Percentiles rank a stretch among this genome's conserved stretches.
Evolutionary conservation across 352 stramenopile species (phyloP).

Genomic region (Plasmopara halstedii): DNA sequence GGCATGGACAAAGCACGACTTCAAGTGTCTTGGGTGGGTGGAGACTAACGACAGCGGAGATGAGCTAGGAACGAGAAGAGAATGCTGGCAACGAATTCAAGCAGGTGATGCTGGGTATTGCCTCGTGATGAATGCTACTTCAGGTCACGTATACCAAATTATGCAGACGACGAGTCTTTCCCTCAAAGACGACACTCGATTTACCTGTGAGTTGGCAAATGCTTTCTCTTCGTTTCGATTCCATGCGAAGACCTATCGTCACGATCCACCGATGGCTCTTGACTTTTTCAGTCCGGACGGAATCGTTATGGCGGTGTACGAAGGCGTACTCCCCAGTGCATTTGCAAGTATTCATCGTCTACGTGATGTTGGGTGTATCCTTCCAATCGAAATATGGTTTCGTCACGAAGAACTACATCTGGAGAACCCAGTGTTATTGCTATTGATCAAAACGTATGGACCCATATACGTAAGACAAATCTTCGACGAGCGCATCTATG

Average conservation of each 20-base stretch:
- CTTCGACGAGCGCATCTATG: constrained; percentile 35
- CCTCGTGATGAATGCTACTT: constrained; percentile 45
- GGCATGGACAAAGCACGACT: constrained; percentile 33
- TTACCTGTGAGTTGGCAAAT: constrained; percentile 57
- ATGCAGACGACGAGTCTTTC: constrained; percentile 60
- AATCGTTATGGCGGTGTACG: constrained; percentile 48
- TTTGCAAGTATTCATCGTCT: constrained; percentile 42
- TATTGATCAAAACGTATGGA: constrained; percentile 25
- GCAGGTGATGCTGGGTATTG: constrained; percentile 54
- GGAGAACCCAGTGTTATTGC: constrained; percentile 29
- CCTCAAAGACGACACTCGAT: constrained; percentile 58
- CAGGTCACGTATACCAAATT: constrained; percentile 39
- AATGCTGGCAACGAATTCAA: constrained; percentile 59
- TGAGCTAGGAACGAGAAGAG: constrained; percentile 32
- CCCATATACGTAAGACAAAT: constrained; percentile 35
- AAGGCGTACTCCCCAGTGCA: constrained; percentile 31
- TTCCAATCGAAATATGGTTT: constrained; percentile 55
- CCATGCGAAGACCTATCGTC: constrained; percentile 33
- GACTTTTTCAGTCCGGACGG: constrained; percentile 8
- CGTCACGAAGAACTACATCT: constrained; percentile 33
- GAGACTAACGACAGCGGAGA: constrained; percentile 44
- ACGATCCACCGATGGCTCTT: constrained; percentile 44
- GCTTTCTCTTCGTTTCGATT: constrained; percentile 52
- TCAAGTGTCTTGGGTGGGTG: constrained; percentile 60
- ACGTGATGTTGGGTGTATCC: constrained; percentile 24